Conservation (phyloP, 129 eudicot genomes). For the Erigeron canadensis region DNA sequence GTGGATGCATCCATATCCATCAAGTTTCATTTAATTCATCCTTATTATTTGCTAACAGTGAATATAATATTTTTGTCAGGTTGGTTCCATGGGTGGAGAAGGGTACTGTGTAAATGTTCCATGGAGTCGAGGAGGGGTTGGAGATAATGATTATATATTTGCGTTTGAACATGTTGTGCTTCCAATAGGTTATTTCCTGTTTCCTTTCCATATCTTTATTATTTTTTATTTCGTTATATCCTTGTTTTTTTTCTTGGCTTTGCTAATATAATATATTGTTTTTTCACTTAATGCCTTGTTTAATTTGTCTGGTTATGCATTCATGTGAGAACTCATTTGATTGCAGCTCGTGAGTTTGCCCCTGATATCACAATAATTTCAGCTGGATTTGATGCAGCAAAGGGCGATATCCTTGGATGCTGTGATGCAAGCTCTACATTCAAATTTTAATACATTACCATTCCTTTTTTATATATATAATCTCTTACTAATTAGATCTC, state of each 20-base stretch:
- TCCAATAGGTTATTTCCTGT: constrained; percentile 70
- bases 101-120: constrained; percentile 97
- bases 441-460: neutral
- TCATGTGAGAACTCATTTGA: neutral
- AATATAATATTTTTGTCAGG: constrained; percentile 40
- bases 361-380: constrained; percentile 96
- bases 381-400: constrained; percentile 99
- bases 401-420: constrained; percentile 97
- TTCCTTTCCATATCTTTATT: neutral
- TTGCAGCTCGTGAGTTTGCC: constrained; percentile 73
- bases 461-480: neutral
- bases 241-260: neutral
- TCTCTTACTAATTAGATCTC: constrained; percentile 7
- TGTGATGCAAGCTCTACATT: constrained; percentile 67
- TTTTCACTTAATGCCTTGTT: no score
- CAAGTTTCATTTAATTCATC: no score
- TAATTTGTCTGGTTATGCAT: no score
- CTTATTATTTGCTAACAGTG: neutral
- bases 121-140: constrained; percentile 96
- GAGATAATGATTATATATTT: constrained; percentile 89
- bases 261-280: neutral
- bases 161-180: constrained; percentile 86
- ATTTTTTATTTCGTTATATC: neutral
- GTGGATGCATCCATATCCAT: neutral
- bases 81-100: constrained; percentile 91